Conservation (phyloP, 2,329 filamentous ascomycete genomes). For the Waltergamsia citrina region DNA sequence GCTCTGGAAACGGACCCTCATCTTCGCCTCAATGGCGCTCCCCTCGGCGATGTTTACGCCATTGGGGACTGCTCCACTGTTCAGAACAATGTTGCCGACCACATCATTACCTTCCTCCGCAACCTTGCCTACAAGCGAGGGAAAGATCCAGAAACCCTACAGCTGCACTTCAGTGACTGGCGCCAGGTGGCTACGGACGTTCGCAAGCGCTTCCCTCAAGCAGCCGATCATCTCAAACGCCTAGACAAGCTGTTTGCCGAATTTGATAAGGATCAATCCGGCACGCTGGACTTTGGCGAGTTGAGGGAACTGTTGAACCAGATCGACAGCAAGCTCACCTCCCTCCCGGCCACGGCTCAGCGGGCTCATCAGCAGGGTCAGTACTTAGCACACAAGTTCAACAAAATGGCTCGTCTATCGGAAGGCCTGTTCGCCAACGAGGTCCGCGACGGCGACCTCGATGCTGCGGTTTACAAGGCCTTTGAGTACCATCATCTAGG, state of each 20-base stretch:
- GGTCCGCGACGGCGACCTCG: constrained; percentile 78
- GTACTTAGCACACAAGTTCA: constrained; percentile 90
- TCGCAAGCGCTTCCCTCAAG: constrained; percentile 84
- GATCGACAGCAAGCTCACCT: constrained; percentile 92
- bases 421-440: constrained; percentile 72
- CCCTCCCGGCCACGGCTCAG: constrained; percentile 88
- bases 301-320: constrained; percentile 79
- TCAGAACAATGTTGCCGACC: constrained; percentile 91
- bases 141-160: constrained; percentile 78
- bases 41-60: constrained; percentile 89
- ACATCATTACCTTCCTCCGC: constrained; percentile 83
- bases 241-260: constrained; percentile 84
- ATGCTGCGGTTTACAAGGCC: constrained; percentile 85
- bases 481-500: constrained; percentile 93
- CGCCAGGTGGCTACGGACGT: constrained; percentile 74
- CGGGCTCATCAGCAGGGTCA: constrained; percentile 91
- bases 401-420: constrained; percentile 72
- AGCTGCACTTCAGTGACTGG: constrained; percentile 85
- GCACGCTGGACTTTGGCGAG: constrained; percentile 90
- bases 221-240: constrained; percentile 74
- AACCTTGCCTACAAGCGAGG: constrained; percentile 87
- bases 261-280: constrained; percentile 88
- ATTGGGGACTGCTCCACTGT: constrained; percentile 95
- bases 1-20: constrained; percentile 93
- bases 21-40: constrained; percentile 78